phyloP scores from a whole-genome alignment of 1,284 basidiomycete species.

The Boletus smithii region DNA sequence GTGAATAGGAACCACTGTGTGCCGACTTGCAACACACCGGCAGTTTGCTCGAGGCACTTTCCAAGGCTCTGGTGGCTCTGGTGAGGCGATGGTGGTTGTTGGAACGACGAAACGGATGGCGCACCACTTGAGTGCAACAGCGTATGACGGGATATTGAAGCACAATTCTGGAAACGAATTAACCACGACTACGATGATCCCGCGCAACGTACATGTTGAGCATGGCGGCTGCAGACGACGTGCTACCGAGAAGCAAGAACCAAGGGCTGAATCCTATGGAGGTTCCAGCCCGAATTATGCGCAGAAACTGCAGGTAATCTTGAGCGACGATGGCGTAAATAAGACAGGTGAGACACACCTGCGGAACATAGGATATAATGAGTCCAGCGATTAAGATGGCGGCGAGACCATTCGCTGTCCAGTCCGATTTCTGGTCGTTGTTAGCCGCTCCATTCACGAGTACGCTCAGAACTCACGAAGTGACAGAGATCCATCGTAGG shows the following conservation, averaged over 20 bases:
- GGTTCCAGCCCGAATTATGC: conserved; percentile 72
- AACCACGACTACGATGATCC: background rate
- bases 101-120: conserved; percentile 29
- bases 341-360: conserved; percentile 46
- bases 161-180: conserved; percentile 52
- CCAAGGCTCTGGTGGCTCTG: conserved; percentile 51
- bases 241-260: conserved; percentile 92
- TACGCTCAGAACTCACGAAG: conserved; percentile 15
- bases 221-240: conserved; percentile 76
- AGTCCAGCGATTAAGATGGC: conserved; percentile 75
- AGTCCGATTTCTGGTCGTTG: conserved; percentile 65
- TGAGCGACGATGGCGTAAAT: background rate
- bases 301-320: conserved; percentile 51
- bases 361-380: conserved; percentile 84
- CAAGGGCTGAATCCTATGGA: conserved; percentile 90
- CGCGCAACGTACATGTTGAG: conserved; percentile 65
- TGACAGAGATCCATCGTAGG: conserved; percentile 16
- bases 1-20: conserved; percentile 88
- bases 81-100: conserved; percentile 2
- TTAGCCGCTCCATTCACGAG: background rate
- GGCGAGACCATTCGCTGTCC: conserved; percentile 71
- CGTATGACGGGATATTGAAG: conserved; percentile 85
- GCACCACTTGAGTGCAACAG: conserved; percentile 77
- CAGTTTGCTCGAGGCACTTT: conserved; percentile 77
- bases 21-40: conserved; percentile 82